Base-by-base conservation (phyloP, 2,329 filamentous ascomycete species). In the Aspergillus brunneoviolaceus region DNA sequence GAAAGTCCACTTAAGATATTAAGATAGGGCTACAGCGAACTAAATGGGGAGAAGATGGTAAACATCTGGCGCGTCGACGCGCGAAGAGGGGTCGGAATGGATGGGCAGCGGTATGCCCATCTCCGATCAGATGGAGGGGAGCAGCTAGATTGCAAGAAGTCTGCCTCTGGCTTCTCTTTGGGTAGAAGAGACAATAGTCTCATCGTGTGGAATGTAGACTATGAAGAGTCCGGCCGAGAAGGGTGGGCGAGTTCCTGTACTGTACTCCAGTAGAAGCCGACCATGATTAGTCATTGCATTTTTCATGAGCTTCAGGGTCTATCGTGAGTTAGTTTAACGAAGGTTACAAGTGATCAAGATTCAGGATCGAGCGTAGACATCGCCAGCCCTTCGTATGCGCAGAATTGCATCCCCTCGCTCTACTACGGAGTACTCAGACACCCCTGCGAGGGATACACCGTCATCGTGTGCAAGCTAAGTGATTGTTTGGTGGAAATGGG, bases 51-150 rank as follows among this genome's bases (percentile, higher is more conserved):
- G 55, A 51, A 60, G 52, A 49, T 58, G 45, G 55, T 53, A 23
- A 49, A 55, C 16, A 48, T 39, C 52, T 56, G 60, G 60, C 66
- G 66, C 66, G 66, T 67, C 63, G 61, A 67, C 64, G 64, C 61
- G 64, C 25, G 27, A 52, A 19, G 57, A 55, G 57, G 63, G 61
- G 56, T 57, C 59, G 65, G 66, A 67, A 67, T 67, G 66, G 49
- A 61, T 55, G 55, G 48, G 35, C 55, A 29, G n/a, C 55, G 58
- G 55, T 35, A 57, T 61, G 57, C 51, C 58, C 57, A 49, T 42
- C 31, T 55, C n/a, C 39, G 49, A 35, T 7, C 39, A 19, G 14
- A 45, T 45, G 39, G 39, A 45, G 39, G 39, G 16, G 39, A 19
- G 16, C 12, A 16, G 14, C 16, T 45, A 19, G 39, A 6, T 45